These are phyloP conservation scores for Candida railenensis DNA, from an alignment of 805 yeast genomes.

Conservation along the genomic window DNA sequence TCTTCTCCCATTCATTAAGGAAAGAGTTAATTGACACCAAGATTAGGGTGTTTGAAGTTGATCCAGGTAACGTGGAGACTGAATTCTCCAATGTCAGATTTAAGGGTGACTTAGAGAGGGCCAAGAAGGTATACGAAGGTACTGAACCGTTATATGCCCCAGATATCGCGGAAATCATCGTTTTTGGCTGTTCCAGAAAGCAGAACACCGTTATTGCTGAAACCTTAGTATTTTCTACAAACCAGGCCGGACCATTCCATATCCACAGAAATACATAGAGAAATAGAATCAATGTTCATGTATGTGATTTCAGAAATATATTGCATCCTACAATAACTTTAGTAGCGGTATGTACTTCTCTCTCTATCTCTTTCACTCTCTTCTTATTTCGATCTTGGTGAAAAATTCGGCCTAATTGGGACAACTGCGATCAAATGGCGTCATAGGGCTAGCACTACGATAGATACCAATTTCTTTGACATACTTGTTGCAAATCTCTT, in stretches of 20 bases:
- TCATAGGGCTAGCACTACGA: no score
- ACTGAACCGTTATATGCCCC: conserved; percentile 69
- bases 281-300: not conserved
- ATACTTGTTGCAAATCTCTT: no score
- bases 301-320: no score
- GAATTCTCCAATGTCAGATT: conserved; percentile 68
- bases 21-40: conserved; percentile 72
- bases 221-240: conserved; percentile 76
- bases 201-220: conserved; percentile 78
- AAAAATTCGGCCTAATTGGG: no score
- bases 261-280: conserved; percentile 33
- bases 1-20: conserved; percentile 69
- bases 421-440: no score
- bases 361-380: no score
- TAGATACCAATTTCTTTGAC: no score
- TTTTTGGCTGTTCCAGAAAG: conserved; percentile 64
- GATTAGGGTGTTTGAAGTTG: conserved; percentile 69
- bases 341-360: no score
- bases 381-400: no score
- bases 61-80: conserved; percentile 80
- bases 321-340: no score
- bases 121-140: conserved; percentile 64
- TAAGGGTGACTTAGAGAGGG: conserved; percentile 59
- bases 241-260: conserved; percentile 80
- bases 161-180: conserved; percentile 75